Evolutionary conservation across 2,329 filamentous ascomycete species (phyloP), one percentile per base, ranked within the genome.

Genomic region (Calonectria fujianensis): DNA sequence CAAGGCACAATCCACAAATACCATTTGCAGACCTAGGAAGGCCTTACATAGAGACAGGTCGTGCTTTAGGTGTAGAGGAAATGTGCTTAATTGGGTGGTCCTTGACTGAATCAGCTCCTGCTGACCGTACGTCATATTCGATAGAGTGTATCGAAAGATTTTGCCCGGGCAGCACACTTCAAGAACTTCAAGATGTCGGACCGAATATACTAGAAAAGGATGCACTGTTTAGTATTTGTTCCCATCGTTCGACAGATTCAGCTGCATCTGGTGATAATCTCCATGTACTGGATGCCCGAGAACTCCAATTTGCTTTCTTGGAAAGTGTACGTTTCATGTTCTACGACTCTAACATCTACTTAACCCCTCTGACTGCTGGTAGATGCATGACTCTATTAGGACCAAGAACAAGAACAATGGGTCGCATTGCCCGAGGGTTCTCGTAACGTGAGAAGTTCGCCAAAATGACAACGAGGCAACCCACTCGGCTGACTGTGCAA

Each of bases 391-490:
- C n/a, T n/a, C n/a, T n/a, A n/a, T n/a, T n/a, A n/a, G n/a, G n/a
- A n/a, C n/a, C n/a, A n/a, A n/a, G n/a, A n/a, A n/a, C n/a, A n/a
- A n/a, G n/a, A n/a, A n/a, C n/a, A n/a, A n/a, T 11, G 5, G 4
- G 18, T 32, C 29, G 18, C 2, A 35, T 57, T 35, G 18, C 4
- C 1, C 20, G 3, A 61, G 32, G 5, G 10, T 35, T 16, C 3
- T 27, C 4, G 16, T 16, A 27, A 8, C 2, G 54, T 61, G 32
- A 61, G 32, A 16, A 18, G n/a, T 8, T 6, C n/a, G 4, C 13
- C 0, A 24, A 20, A 4, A 14, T 27, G 4, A 2, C 6, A 48
- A n/a, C 2, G 1, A 37, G 7, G 2, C 3, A 2, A 9, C 1
- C 7, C 16, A 2, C 14, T 8, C 0, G 4, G 14, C 57, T 61